These are phyloP conservation scores for Lasiodiplodia theobromae DNA, from an alignment of 2,329 filamentous ascomycete genomes.

Conservation along the genomic window DNA sequence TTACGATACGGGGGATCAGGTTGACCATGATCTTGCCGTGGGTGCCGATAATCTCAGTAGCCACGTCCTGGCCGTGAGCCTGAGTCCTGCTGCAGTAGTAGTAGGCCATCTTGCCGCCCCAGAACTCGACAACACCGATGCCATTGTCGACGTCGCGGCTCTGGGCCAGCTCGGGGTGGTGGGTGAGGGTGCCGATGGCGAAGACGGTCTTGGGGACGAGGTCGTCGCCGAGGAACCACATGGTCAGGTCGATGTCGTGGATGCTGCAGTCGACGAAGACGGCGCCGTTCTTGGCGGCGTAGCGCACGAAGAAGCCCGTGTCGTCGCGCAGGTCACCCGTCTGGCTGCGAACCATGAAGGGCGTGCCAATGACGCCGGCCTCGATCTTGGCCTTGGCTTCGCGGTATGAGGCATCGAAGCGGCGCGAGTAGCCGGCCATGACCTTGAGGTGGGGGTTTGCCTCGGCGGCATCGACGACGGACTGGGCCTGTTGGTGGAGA, in stretches of 20 bases:
- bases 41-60: slow-evolving; percentile 53
- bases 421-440: slow-evolving; percentile 55
- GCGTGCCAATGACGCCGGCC: slow-evolving; percentile 48
- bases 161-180: slow-evolving; percentile 48
- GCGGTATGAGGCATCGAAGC: slow-evolving; percentile 49
- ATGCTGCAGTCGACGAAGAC: slow-evolving; percentile 55
- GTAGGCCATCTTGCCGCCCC: slow-evolving; percentile 53
- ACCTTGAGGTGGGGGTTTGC: slow-evolving; percentile 49
- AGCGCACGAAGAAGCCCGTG: slow-evolving; percentile 52
- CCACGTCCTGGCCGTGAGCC: slow-evolving; percentile 53
- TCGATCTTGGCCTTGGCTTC: slow-evolving; percentile 30
- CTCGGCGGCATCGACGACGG: slow-evolving; percentile 46
- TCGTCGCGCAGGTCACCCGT: slow-evolving; percentile 49
- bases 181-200: slow-evolving; percentile 45
- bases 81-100: slow-evolving; percentile 54
- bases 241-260: slow-evolving; percentile 54
- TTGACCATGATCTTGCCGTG: slow-evolving; percentile 55
- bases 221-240: slow-evolving; percentile 51
- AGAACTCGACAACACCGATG: slow-evolving; percentile 54
- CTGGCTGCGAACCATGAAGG: slow-evolving; percentile 52
- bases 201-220: slow-evolving; percentile 47
- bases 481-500: slow-evolving; percentile 32
- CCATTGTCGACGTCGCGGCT: slow-evolving; percentile 54
- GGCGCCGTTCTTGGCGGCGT: slow-evolving; percentile 51
- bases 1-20: slow-evolving; percentile 36